Percentiles rank a stretch among this genome's conserved stretches.
phyloP scores from a whole-genome alignment of 306 rosid species.

The Crotalaria pallida region DNA sequence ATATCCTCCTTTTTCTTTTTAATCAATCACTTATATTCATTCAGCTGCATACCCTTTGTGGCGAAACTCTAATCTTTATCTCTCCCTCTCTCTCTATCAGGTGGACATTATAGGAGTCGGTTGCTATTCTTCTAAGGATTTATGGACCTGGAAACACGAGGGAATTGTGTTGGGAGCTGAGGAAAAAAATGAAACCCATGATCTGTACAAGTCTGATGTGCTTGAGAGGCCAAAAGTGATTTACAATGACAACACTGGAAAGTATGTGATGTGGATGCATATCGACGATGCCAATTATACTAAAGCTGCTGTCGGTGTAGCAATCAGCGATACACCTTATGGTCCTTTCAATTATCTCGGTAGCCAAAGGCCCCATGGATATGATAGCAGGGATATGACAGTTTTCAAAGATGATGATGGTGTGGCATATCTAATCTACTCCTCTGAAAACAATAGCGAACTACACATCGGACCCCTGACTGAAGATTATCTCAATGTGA shows the following conservation, averaged over 20 bases:
- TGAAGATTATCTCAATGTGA: constrained; percentile 63
- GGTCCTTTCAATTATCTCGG: constrained; percentile 82
- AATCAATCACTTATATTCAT: not conserved
- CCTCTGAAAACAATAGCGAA: constrained; percentile 79
- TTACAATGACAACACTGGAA: constrained; percentile 67
- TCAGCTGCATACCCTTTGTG: constrained; percentile 10
- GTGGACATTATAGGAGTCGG: constrained; percentile 95
- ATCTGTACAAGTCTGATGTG: constrained; percentile 78
- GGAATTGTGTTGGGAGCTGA: constrained; percentile 79
- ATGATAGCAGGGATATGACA: constrained; percentile 89
- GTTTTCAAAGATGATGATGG: constrained; percentile 84
- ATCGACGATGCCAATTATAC: constrained; percentile 85
- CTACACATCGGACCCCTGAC: constrained; percentile 77
- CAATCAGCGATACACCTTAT: constrained; percentile 64
- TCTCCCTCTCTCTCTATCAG: constrained; percentile 28
- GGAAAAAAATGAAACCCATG: constrained; percentile 64
- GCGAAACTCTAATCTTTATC: not conserved
- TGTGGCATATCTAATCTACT: constrained; percentile 74
- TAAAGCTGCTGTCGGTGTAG: constrained; percentile 77
- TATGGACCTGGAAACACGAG: constrained; percentile 91
- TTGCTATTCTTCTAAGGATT: constrained; percentile 89
- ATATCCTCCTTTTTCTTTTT: not conserved
- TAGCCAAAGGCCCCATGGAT: constrained; percentile 82
- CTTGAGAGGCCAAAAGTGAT: constrained; percentile 96
- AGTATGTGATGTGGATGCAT: constrained; percentile 98